A percentile compares a stretch with the other conserved stretches of the same genome.
Conservation (phyloP, 2,329 filamentous ascomycete species). For the Fusarium virguliforme region DNA sequence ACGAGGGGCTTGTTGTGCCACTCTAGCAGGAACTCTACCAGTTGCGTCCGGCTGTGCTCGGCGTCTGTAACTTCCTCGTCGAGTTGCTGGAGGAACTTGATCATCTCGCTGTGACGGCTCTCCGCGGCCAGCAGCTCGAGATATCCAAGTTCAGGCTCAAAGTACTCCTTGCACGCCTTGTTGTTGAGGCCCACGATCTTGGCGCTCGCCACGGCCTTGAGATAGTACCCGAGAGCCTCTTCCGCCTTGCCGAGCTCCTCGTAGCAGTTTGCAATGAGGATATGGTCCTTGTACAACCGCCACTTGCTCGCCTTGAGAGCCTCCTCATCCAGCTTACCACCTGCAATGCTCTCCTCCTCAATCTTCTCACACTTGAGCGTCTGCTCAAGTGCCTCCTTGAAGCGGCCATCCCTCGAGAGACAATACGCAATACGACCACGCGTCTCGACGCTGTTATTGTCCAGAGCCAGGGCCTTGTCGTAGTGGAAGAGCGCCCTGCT, state of each 20-base stretch:
- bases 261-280: conserved; percentile 58
- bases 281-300: conserved; percentile 61
- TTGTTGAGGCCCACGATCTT: conserved; percentile 48
- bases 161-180: conserved; percentile 54
- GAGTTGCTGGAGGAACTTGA: conserved; percentile 56
- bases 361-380: conserved; percentile 58
- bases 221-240: conserved; percentile 56
- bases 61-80: conserved; percentile 48
- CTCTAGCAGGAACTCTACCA: conserved; percentile 57
- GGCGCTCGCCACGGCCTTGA: conserved; percentile 56
- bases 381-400: conserved; percentile 56
- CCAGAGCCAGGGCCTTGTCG: conserved; percentile 56
- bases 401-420: conserved; percentile 56
- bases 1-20: conserved; percentile 55
- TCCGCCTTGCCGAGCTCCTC: conserved; percentile 54
- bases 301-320: conserved; percentile 54
- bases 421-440: conserved; percentile 61
- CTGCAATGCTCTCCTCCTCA: conserved; percentile 53
- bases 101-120: conserved; percentile 57
- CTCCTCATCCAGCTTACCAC: conserved; percentile 46
- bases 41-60: conserved; percentile 48
- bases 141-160: conserved; percentile 59
- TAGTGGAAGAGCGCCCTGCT: conserved; percentile 57
- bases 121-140: conserved; percentile 57
- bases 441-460: conserved; percentile 59